Evolutionary conservation across 1,284 basidiomycete species (phyloP).

Genomic region (Austroboletus novae-zelandiae): DNA sequence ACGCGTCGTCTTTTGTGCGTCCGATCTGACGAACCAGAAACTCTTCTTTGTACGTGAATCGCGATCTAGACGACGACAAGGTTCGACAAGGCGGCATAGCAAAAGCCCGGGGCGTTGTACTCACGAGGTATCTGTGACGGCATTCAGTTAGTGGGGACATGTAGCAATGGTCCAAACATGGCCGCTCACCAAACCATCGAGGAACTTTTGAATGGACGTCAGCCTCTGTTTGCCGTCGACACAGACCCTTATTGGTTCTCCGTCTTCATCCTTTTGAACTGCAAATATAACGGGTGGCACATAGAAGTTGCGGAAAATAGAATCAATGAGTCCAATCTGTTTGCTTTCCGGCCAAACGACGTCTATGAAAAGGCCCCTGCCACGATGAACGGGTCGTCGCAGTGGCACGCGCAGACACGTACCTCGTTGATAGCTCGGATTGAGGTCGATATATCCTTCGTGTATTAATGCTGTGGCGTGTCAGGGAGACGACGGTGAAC

Average conservation of each 20-base stretch:
- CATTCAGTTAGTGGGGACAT: slow-evolving; percentile 1
- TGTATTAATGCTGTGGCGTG: slow-evolving; percentile 52
- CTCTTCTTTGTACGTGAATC: slow-evolving; percentile 53
- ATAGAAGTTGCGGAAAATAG: slow-evolving; percentile 70
- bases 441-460: slow-evolving; percentile 61
- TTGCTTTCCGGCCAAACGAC: slow-evolving; percentile 72
- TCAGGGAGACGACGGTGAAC: slow-evolving; percentile 3
- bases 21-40: slow-evolving; percentile 56
- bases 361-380: slow-evolving; percentile 38
- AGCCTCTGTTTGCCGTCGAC: slow-evolving; percentile 77
- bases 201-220: slow-evolving; percentile 69
- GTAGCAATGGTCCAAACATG: not conserved
- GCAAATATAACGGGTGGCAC: slow-evolving; percentile 75
- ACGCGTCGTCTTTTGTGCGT: slow-evolving; percentile 37
- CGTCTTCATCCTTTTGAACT: slow-evolving; percentile 51
- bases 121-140: slow-evolving; percentile 48
- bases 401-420: slow-evolving; percentile 6
- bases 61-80: slow-evolving; percentile 35
- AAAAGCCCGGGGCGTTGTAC: slow-evolving; percentile 17
- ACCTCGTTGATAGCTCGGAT: slow-evolving; percentile 71
- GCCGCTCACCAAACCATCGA: slow-evolving; percentile 59
- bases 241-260: slow-evolving; percentile 54
- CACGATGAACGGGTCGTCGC: not conserved
- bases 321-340: slow-evolving; percentile 71
- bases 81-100: slow-evolving; percentile 1